Conservation (phyloP, 2,329 filamentous ascomycete species). For the Pseudogymnoascus sp. region DNA sequence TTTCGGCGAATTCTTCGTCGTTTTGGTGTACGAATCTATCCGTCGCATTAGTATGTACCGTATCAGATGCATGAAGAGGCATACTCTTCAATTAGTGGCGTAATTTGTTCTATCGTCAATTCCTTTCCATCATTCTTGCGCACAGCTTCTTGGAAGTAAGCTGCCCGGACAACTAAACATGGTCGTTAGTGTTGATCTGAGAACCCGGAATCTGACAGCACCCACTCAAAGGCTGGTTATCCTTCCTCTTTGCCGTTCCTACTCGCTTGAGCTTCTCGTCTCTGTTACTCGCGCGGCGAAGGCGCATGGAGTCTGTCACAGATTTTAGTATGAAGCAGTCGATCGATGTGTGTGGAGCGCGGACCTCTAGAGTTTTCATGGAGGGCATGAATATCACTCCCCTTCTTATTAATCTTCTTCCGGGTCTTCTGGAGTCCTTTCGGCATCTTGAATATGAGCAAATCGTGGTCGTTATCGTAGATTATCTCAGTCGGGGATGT, state of each 20-base stretch:
- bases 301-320: conserved; percentile 58
- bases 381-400: conserved; percentile 61
- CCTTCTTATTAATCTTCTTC: conserved; percentile 79
- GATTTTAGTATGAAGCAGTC: not conserved
- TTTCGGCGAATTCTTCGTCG: conserved; percentile 58
- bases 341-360: not conserved
- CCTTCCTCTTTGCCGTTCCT: conserved; percentile 59
- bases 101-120: conserved; percentile 48
- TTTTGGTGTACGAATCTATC: conserved; percentile 57
- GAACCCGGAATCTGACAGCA: conserved; percentile 11
- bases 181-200: conserved; percentile 12
- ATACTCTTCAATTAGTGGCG: conserved; percentile 54
- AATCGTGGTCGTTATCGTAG: not conserved
- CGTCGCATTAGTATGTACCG: conserved; percentile 17
- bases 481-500: not conserved
- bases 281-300: conserved; percentile 70
- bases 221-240: conserved; percentile 66
- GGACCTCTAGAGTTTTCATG: conserved; percentile 69
- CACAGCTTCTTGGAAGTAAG: conserved; percentile 63
- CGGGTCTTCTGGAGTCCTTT: conserved; percentile 72
- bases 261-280: conserved; percentile 76
- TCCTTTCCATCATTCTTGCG: conserved; percentile 42
- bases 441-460: conserved; percentile 50
- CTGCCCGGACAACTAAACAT: conserved; percentile 53
- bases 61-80: conserved; percentile 25